These are phyloP conservation scores for Neophaeococcomyces mojaviensis DNA, from an alignment of 2,329 filamentous ascomycete genomes.

Conservation along the genomic window DNA sequence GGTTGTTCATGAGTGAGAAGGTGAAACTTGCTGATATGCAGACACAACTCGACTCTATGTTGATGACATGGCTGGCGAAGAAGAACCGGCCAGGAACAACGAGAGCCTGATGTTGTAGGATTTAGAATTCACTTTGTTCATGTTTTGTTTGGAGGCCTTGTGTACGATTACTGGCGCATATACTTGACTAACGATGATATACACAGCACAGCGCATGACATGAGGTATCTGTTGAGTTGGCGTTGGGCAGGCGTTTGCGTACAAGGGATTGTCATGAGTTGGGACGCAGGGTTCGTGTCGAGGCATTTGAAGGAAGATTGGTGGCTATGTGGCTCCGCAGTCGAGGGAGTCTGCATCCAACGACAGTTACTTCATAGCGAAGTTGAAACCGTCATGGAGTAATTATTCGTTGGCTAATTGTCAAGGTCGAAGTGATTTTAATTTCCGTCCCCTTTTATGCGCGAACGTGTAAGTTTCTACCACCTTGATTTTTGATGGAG, in stretches of 20 bases:
- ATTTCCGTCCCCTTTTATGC: too few relatives aligned
- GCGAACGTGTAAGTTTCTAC: too few relatives aligned
- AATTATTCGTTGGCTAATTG: too few relatives aligned
- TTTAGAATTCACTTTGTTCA: neutral
- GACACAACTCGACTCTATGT: constrained; percentile 78
- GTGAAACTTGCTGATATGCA: constrained; percentile 81
- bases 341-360: too few relatives aligned
- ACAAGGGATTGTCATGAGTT: too few relatives aligned
- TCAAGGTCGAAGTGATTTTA: too few relatives aligned
- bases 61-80: constrained; percentile 66
- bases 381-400: too few relatives aligned
- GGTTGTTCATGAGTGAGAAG: constrained; percentile 79
- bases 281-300: too few relatives aligned
- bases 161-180: neutral
- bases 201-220: neutral
- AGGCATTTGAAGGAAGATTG: too few relatives aligned
- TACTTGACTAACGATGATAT: neutral
- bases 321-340: too few relatives aligned
- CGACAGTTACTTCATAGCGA: too few relatives aligned
- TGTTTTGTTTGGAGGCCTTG: neutral
- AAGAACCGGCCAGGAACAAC: constrained; percentile 23
- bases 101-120: neutral
- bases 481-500: too few relatives aligned
- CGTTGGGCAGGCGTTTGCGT: neutral
- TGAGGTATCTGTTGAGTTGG: neutral